These are phyloP conservation scores for Theobroma grandiflorum DNA, from an alignment of 441 rosid species.

Conservation along the genomic window DNA sequence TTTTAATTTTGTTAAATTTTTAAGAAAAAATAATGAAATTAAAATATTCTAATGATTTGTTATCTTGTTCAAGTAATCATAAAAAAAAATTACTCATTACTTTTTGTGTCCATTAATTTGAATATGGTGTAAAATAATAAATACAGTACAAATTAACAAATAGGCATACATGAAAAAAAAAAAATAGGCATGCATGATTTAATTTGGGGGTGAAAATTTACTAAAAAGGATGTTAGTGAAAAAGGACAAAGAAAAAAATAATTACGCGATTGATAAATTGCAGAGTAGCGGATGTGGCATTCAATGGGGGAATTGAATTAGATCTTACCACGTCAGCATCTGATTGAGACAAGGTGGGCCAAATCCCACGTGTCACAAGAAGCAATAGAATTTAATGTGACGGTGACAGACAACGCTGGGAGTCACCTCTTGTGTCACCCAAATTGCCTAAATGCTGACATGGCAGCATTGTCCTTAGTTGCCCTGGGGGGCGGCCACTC, in stretches of 20 bases:
- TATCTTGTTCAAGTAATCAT: no score
- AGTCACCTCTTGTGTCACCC: background rate
- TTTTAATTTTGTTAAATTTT: no score
- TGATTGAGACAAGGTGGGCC: conserved; percentile 2
- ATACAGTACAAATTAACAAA: no score
- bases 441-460: conserved; percentile 1
- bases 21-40: no score
- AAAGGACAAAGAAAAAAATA: background rate
- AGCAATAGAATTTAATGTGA: conserved; percentile 32
- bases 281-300: background rate
- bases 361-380: conserved; percentile 20
- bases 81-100: no score
- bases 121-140: no score
- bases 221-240: no score
- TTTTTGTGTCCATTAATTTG: no score
- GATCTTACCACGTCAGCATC: background rate
- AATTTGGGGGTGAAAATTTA: background rate
- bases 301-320: background rate
- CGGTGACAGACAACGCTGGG: conserved; percentile 28
- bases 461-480: conserved; percentile 19
- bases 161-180: no score
- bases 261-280: background rate
- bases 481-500: conserved; percentile 11
- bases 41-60: no score
- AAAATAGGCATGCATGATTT: no score